Evolutionary conservation across 2,329 filamentous ascomycete species (phyloP), one percentile per base, ranked within the genome.

Genomic region (Daldinia sp.): DNA sequence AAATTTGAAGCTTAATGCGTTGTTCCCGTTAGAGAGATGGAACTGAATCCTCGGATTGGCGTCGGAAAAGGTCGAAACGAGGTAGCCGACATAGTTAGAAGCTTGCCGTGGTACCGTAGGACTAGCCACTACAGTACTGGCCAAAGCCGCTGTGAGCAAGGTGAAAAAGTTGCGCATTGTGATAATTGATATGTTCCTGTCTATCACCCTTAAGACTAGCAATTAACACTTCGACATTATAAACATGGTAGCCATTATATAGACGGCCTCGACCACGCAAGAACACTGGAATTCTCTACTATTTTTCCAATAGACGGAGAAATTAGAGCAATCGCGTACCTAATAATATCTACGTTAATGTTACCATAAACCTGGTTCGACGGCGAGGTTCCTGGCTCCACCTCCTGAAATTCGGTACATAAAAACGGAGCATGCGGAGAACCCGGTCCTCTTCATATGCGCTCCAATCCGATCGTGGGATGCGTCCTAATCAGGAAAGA

Each of bases 11-110:
- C 70, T 78, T 1, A 73, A 74, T 1, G 79, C 73, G 37, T 70
- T 77, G 33, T 77, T 76, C 0, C 75, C 77, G 0, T 80, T 64
- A 3, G 79, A 81, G 0, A 81, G 74, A 42, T 80, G 72, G 65
- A 75, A 77, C 28, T 80, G 78, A 6, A 80, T 73, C 50, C 76
- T 71, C 1, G 78, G 79, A 7, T 60, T 73, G 1, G 73, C 74
- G 53, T 81, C 79, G 41, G 72, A 76, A 48, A 81, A 81, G 0
- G 79, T 80, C 26, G 79, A 80, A 46, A 80, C 73, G 6, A 81
- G 75, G 18, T 81, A 81, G 28, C 78, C 79, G 4, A 75, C 78
- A 18, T 75, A 77, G 15, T 58, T 65, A n/a, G 71, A 68, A 7
- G 63, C 50, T 18, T 69, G 68, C 5, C 65, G 61, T 15, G 65